phyloP scores from a whole-genome alignment of 768 basidiomycete genomes.

The Fomitopsis serialis region DNA sequence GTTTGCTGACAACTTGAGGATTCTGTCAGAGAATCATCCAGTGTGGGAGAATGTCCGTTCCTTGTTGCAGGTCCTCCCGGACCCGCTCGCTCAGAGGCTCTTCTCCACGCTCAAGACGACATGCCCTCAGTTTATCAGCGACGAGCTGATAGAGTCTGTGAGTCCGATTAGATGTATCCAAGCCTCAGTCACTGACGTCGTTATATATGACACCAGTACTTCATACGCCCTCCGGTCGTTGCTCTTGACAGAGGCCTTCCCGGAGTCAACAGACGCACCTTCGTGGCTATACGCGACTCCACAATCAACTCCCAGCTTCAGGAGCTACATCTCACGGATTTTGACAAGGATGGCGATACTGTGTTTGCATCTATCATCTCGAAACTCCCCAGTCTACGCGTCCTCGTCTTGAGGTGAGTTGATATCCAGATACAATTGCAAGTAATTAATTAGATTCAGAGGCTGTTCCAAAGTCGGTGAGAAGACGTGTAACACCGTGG shows the following conservation, averaged over 20 bases:
- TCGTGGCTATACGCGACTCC: constrained; percentile 34
- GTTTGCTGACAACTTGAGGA: constrained; percentile 41
- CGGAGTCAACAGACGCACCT: constrained; percentile 46
- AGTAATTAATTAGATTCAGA: constrained; percentile 27
- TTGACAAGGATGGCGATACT: constrained; percentile 46
- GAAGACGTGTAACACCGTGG: constrained; percentile 40
- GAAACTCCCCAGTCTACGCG: constrained; percentile 37
- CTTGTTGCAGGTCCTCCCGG: constrained; percentile 46
- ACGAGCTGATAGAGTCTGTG: constrained; percentile 54
- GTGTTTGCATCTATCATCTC: constrained; percentile 46
- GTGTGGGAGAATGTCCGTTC: constrained; percentile 35
- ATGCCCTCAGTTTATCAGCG: constrained; percentile 47
- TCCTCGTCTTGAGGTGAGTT: constrained; percentile 49
- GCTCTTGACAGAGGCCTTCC: constrained; percentile 43
- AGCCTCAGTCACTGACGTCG: not conserved
- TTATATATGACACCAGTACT: constrained; percentile 35
- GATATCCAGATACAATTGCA: not conserved
- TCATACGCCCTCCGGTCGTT: constrained; percentile 50
- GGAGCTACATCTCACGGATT: constrained; percentile 46
- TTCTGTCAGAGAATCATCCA: constrained; percentile 32
- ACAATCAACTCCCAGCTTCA: constrained; percentile 26
- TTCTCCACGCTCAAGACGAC: constrained; percentile 44
- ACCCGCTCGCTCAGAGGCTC: constrained; percentile 41
- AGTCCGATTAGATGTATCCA: constrained; percentile 8
- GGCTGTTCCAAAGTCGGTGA: constrained; percentile 54